Percentiles rank a stretch among this genome's conserved stretches.
Conservation (phyloP, 495 filamentous ascomycete species). For the Daldinia vernicosa region DNA sequence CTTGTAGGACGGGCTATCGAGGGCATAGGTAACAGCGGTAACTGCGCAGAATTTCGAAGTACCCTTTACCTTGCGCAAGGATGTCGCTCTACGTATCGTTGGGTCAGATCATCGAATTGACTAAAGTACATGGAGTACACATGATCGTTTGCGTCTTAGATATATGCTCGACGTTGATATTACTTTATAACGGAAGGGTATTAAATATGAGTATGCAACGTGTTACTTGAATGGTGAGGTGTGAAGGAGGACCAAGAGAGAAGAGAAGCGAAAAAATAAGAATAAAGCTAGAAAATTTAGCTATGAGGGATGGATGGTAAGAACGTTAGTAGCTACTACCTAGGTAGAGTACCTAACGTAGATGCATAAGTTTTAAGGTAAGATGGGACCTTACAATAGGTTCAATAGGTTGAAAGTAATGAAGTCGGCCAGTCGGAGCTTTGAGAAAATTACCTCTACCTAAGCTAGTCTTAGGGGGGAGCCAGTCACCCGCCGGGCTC, state of each 20-base stretch:
- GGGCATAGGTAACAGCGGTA: constrained; percentile 36
- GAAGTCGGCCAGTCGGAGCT: constrained; percentile 41
- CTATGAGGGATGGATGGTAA: constrained; percentile 22
- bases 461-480: constrained; percentile 3
- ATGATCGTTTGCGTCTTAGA: constrained; percentile 25
- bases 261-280: constrained; percentile 13
- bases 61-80: constrained; percentile 24
- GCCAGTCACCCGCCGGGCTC: constrained; percentile 31
- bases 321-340: not conserved
- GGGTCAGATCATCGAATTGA: constrained; percentile 42
- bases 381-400: constrained; percentile 12
- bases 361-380: constrained; percentile 4
- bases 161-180: constrained; percentile 5
- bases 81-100: constrained; percentile 29
- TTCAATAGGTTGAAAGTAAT: constrained; percentile 19
- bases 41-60: constrained; percentile 23
- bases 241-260: not conserved
- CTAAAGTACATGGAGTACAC: constrained; percentile 24
- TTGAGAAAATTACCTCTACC: constrained; percentile 22
- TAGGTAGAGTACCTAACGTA: constrained; percentile 3
- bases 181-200: constrained; percentile 9
- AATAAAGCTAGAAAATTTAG: constrained; percentile 32
- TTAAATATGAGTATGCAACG: constrained; percentile 27
- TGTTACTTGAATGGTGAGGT: constrained; percentile 11
- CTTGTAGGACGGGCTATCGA: constrained; percentile 30